Conservation (phyloP, 2,329 filamentous ascomycete species). For the Leptodontidium sp. region DNA sequence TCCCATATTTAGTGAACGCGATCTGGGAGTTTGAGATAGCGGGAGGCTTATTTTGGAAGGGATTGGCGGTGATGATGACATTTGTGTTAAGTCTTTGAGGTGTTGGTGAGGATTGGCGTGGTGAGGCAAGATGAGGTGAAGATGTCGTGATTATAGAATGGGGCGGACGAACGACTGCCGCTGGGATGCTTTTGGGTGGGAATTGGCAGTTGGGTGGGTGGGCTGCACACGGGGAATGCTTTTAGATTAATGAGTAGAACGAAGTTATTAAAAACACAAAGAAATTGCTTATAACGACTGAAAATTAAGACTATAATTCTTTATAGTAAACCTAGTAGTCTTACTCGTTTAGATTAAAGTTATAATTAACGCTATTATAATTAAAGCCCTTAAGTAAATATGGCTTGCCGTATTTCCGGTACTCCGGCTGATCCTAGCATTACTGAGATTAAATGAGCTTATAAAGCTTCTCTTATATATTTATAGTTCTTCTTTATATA, state of each 20-base stretch:
- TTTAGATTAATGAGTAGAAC: background rate
- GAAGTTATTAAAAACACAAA: no score
- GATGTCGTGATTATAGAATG: conserved; percentile 14
- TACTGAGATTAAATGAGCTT: no score
- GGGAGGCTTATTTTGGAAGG: background rate
- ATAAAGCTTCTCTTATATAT: no score
- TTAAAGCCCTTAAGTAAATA: no score
- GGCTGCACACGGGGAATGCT: background rate
- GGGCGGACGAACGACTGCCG: background rate
- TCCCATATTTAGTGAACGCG: background rate
- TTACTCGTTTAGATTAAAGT: no score
- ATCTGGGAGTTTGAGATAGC: background rate
- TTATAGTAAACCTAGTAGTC: no score
- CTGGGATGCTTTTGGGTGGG: background rate
- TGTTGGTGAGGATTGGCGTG: background rate
- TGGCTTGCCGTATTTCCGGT: no score
- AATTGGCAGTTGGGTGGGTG: background rate
- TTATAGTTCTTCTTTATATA: no score
- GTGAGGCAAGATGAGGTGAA: conserved; percentile 7
- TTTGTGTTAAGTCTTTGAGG: background rate
- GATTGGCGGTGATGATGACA: conserved; percentile 4
- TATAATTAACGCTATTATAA: no score
- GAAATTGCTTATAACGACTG: no score
- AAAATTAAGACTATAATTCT: no score
- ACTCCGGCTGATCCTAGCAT: no score